Base-by-base conservation (phyloP, 169 alveolate species). In the Perkinsus marinus region DNA sequence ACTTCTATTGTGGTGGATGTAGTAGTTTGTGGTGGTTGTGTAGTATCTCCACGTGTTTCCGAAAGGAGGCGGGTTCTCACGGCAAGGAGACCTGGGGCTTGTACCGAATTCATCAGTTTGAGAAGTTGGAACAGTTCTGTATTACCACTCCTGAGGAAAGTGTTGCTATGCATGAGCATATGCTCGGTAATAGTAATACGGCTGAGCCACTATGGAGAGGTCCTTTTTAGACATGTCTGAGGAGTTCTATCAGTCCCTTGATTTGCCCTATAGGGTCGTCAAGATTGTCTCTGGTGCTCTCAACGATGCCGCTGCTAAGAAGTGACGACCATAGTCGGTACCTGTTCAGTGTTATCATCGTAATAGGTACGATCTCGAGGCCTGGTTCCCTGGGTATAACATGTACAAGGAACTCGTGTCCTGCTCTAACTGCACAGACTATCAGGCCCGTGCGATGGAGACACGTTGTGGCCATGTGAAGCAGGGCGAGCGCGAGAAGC, bases 1-100 rank as follows among this genome's bases (percentile, higher is more conserved):
- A n/a, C n/a, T n/a, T n/a, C n/a, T n/a, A n/a, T n/a, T n/a, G 17
- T 38, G n/a, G n/a, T n/a, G n/a, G n/a, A n/a, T n/a, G n/a, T 36
- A 39, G 39, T n/a, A n/a, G 96, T 96, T 93, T 98, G 97, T 93
- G 99, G 99, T 0, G 36, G 7, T 26, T n/a, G n/a, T n/a, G n/a
- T n/a, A 99, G 99, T 9, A 89, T 95, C 68, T 98, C 99, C 89
- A 95, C 99, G 3, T 98, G 99, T 92, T 99, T 99, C 96, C 97
- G 99, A 92, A 98, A 98, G 95, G 99, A 99, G 95, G 99, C 99
- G n/a, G 99, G 99, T 26, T 99, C 99, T 46, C 99, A 98, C 93
- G 99, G 99, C 90, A 97, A 96, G 92, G 99, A 99, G 94, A 98
- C 98, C 39, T 97, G 99, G 98, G 99, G 99, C 19, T 97, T 99